Base-by-base conservation (phyloP, 148 eudicot genomes). In the Simmondsia chinensis region DNA sequence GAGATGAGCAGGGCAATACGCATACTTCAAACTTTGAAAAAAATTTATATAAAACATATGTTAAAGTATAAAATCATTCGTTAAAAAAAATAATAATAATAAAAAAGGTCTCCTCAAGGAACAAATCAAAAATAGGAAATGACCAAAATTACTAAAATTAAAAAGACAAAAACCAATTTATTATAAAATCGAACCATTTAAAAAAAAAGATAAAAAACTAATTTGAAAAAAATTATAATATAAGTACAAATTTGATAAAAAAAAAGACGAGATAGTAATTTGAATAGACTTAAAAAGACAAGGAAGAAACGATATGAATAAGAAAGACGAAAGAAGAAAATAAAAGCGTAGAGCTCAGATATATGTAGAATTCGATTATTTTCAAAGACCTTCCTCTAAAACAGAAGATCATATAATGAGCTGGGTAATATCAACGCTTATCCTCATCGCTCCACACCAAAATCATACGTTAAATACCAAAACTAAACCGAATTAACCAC, bases 141-240 rank as follows among this genome's bases (percentile, higher is more conserved):
- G 39, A 57, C 47, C 61, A 57, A 53, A 57, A 57, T 57, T 57
- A n/a, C n/a, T n/a, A n/a, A n/a, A n/a, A n/a, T n/a, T n/a, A n/a
- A n/a, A n/a, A n/a, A n/a, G n/a, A n/a, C n/a, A n/a, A n/a, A n/a
- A n/a, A n/a, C n/a, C n/a, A n/a, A n/a, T n/a, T n/a, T n/a, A n/a
- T n/a, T n/a, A n/a, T n/a, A n/a, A n/a, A n/a, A n/a, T n/a, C n/a
- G n/a, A n/a, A n/a, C n/a, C n/a, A n/a, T n/a, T n/a, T n/a, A n/a
- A n/a, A n/a, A n/a, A n/a, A n/a, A n/a, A n/a, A n/a, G n/a, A n/a
- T n/a, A n/a, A n/a, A n/a, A n/a, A n/a, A n/a, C n/a, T n/a, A n/a
- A n/a, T n/a, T n/a, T n/a, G n/a, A n/a, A n/a, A n/a, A n/a, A n/a
- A n/a, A n/a, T n/a, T n/a, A n/a, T n/a, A n/a, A n/a, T n/a, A n/a